phyloP scores from a whole-genome alignment of 768 basidiomycete species.

The Trametes punicea region DNA sequence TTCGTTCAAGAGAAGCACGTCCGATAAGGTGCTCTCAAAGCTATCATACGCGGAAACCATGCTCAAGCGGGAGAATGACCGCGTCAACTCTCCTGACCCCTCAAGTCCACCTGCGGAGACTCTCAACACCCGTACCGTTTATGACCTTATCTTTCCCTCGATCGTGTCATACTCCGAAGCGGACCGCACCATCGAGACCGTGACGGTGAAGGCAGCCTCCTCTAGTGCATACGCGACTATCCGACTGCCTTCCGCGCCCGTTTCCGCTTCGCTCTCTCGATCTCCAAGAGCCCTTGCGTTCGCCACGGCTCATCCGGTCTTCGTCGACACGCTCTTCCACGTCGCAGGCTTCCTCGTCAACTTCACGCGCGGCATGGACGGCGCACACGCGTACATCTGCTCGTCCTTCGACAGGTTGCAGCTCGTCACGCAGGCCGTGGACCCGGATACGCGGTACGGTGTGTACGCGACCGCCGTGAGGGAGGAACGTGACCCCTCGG shows the following conservation, averaged over 20 bases:
- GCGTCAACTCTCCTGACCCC: too few species aligned
- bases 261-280: too few species aligned
- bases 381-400: slow-evolving; percentile 59
- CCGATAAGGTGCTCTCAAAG: not conserved
- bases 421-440: slow-evolving; percentile 42
- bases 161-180: slow-evolving; percentile 59
- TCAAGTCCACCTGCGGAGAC: too few species aligned
- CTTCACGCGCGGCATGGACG: slow-evolving; percentile 40
- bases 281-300: slow-evolving; percentile 37
- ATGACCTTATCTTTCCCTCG: slow-evolving; percentile 66
- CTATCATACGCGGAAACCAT: slow-evolving; percentile 37
- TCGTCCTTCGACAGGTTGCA: slow-evolving; percentile 47
- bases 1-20: not conserved
- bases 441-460: slow-evolving; percentile 41
- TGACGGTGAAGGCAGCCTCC: slow-evolving; percentile 48
- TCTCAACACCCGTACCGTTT: slow-evolving; percentile 54
- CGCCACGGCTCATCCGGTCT: slow-evolving; percentile 47
- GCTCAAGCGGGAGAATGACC: slow-evolving; percentile 30
- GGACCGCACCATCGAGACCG: slow-evolving; percentile 55
- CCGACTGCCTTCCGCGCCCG: slow-evolving; percentile 35
- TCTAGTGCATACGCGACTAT: slow-evolving; percentile 50
- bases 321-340: slow-evolving; percentile 67
- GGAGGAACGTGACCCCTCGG: too few species aligned
- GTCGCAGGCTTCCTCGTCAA: slow-evolving; percentile 71
- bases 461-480: slow-evolving; percentile 36